Conservation (phyloP, 306 rosid genomes). For the Glycine tomentella region DNA sequence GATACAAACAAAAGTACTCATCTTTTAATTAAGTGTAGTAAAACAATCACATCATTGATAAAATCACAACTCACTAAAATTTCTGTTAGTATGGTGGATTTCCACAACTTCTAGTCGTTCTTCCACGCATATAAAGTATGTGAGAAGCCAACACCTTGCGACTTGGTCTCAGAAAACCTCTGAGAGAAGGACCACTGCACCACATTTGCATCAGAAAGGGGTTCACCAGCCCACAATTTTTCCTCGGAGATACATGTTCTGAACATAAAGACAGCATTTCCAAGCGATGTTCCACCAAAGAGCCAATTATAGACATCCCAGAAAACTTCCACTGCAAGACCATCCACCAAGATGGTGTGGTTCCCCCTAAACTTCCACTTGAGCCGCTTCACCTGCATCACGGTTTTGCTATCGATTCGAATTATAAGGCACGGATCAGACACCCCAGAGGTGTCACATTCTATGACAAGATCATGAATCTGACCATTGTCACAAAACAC, state of each 20-base stretch:
- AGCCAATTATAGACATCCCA: conserved; percentile 99
- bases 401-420: conserved; percentile 80
- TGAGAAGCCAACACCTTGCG: conserved; percentile 76
- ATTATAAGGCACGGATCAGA: conserved; percentile 74
- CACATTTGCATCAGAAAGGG: conserved; percentile 67
- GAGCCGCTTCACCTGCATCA: conserved; percentile 93
- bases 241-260: conserved; percentile 82
- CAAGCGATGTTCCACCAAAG: conserved; percentile 67
- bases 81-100: conserved; percentile 62
- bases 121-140: conserved; percentile 94
- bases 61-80: conserved; percentile 63
- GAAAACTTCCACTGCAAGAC: conserved; percentile 83
- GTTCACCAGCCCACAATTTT: conserved; percentile 74
- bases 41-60: conserved; percentile 55
- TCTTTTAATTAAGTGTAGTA: conserved; percentile 55
- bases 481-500: conserved; percentile 83
- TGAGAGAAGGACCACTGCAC: conserved; percentile 90
- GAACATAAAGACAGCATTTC: conserved; percentile 94
- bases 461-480: conserved; percentile 86
- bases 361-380: conserved; percentile 97
- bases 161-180: conserved; percentile 80
- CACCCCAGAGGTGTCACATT: conserved; percentile 74
- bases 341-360: conserved; percentile 85
- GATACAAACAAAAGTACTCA: conserved; percentile 59
- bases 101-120: conserved; percentile 65